Percentiles rank a stretch among this genome's conserved stretches.
Conservation (phyloP, 176 grass and related monocot species). For the Eragrostis nindensis region DNA sequence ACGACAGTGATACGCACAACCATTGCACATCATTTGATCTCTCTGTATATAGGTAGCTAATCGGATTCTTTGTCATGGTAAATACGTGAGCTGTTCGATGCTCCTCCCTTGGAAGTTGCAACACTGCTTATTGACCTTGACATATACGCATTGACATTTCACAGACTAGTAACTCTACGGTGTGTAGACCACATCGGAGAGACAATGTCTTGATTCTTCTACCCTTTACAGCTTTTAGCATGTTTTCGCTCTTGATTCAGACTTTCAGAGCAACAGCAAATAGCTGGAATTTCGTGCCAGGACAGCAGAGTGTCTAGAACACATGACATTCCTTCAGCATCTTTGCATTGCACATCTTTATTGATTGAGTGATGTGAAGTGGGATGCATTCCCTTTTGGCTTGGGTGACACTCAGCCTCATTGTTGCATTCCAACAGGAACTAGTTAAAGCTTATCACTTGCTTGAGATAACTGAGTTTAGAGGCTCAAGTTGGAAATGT, state of each 20-base stretch:
- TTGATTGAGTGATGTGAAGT: conserved; percentile 44
- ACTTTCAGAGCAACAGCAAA: conserved; percentile 34
- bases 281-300: conserved; percentile 40
- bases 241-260: conserved; percentile 27
- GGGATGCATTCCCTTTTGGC: conserved; percentile 26
- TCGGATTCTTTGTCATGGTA: conserved; percentile 16
- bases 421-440: conserved; percentile 18
- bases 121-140: conserved; percentile 21
- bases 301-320: conserved; percentile 31
- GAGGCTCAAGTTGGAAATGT: conserved; percentile 32
- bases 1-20: conserved; percentile 6
- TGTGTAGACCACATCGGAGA: conserved; percentile 44
- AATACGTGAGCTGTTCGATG: conserved; percentile 2
- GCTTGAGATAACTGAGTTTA: neutral
- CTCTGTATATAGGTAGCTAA: neutral
- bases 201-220: conserved; percentile 40
- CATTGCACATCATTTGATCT: neutral
- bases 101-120: neutral
- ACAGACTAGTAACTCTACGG: conserved; percentile 29
- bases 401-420: neutral
- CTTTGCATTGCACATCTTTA: conserved; percentile 23
- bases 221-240: conserved; percentile 8
- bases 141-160: conserved; percentile 37
- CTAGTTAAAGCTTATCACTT: conserved; percentile 12
- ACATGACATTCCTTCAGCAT: conserved; percentile 49